Evolutionary conservation across 768 basidiomycete genomes (phyloP), one percentile per base, ranked within the genome.

Genomic region (Mycena vitilis): DNA sequence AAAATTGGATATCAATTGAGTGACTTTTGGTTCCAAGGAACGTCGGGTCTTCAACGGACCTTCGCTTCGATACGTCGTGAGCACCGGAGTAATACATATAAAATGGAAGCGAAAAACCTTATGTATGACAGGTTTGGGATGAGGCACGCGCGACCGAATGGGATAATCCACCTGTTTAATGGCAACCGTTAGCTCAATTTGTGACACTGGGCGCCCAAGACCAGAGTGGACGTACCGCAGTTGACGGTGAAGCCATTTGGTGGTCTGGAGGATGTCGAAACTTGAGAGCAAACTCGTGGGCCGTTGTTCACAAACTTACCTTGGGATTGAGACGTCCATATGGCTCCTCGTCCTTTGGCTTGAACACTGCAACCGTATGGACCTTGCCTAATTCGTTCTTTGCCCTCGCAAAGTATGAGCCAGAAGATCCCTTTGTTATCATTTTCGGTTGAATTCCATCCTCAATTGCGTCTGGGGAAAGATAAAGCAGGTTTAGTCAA

Each of bases 271-370:
- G 40, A 30, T 11, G 15, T 54, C 30, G 23, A 20, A 49, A 49
- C 25, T 36, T 36, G 12, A 34, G 18, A 34, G 18, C 16, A 48
- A 11, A 59, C 25, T 47, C 4, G 38, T 71, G 40, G n/a, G 30
- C 30, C 30, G 63, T 49, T 58, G 20, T 36, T 40, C 55, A 13
- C 10, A 37, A 12, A n/a, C 30, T 45, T 57, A 89, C 91, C 85
- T 96, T 96, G 0, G 95, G 95, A 77, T 96, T 96, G 22, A 95
- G 83, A 47, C 89, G 84, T 30, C 95, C 95, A 75, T 96, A 96
- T 1, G 95, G 95, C 73, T 95, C 94, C 75, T 94, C 93, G 66
- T 94, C 92, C 77, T 95, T 95, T 1, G 95, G 58, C 44, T 47
- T 47, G 20, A 48, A 59, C n/a, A 59, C 58, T 11, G 91, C 93